phyloP scores from a whole-genome alignment of 1,284 basidiomycete species.

The Puccinia coronata region DNA sequence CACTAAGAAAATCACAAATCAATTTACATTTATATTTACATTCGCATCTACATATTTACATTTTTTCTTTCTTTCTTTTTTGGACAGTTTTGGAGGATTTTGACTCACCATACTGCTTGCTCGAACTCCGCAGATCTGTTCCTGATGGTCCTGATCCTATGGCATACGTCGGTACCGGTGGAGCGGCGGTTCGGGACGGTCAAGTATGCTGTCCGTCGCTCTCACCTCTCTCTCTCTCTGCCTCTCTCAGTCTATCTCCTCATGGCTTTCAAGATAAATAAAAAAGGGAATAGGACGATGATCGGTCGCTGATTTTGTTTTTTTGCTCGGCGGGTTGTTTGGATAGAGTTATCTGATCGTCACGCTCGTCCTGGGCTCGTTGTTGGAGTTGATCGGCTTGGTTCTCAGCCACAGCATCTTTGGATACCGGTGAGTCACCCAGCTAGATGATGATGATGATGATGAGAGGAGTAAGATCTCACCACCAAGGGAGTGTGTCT shows the following conservation, averaged over 20 bases:
- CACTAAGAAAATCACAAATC: no score
- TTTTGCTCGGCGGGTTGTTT: neutral
- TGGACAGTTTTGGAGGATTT: constrained; percentile 42
- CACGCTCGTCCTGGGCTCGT: constrained; percentile 12
- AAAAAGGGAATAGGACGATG: no score
- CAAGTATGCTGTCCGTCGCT: constrained; percentile 49
- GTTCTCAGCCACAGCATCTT: constrained; percentile 25
- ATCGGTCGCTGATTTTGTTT: no score
- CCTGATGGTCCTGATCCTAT: constrained; percentile 27
- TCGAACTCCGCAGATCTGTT: constrained; percentile 41
- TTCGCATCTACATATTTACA: neutral
- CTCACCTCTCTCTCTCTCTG: neutral
- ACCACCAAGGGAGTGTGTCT: no score
- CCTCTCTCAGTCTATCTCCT: neutral
- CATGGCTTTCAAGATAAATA: no score
- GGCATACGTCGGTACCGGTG: constrained; percentile 22
- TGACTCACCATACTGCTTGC: constrained; percentile 36
- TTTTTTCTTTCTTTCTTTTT: neutral
- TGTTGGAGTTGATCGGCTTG: constrained; percentile 34
- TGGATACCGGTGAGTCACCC: constrained; percentile 25
- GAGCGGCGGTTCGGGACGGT: constrained; percentile 34
- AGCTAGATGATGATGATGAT: no score
- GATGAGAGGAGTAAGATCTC: no score
- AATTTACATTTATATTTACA: no score
- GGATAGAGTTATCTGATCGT: constrained; percentile 33